phyloP scores from a whole-genome alignment of 768 basidiomycete species.

The Rhizopogon vinicolor region DNA sequence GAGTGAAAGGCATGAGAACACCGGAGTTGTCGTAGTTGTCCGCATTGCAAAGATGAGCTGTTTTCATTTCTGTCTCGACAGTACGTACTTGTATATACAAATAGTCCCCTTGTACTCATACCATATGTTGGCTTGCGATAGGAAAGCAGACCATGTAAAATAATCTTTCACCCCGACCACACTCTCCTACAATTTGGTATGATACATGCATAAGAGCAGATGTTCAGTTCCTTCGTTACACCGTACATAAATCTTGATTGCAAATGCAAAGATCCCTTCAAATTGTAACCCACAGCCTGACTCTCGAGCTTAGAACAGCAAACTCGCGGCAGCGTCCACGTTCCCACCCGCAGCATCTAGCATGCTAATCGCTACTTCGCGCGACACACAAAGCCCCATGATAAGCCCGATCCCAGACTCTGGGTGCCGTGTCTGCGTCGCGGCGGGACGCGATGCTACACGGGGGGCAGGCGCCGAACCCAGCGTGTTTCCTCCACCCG shows the following conservation, averaged over 20 bases:
- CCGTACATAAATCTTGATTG: not conserved
- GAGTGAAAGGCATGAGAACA: too few species aligned
- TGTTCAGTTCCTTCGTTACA: not conserved
- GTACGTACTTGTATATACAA: too few species aligned
- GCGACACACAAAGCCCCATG: constrained; percentile 71
- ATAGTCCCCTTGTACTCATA: too few species aligned
- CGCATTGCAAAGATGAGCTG: too few species aligned
- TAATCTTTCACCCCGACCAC: too few species aligned
- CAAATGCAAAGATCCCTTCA: not conserved
- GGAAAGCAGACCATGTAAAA: too few species aligned
- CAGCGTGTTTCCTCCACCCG: constrained; percentile 64
- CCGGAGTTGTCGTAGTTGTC: too few species aligned
- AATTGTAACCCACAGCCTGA: too few species aligned
- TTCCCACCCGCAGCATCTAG: constrained; percentile 83
- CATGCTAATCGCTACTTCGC: constrained; percentile 72
- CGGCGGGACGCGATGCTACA: constrained; percentile 15
- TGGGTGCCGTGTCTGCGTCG: constrained; percentile 31
- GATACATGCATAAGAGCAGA: too few species aligned
- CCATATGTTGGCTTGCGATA: too few species aligned
- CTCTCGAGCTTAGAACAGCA: constrained; percentile 55
- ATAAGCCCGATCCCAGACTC: constrained; percentile 63
- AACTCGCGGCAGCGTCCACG: constrained; percentile 81
- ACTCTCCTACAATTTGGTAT: too few species aligned
- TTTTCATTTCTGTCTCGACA: too few species aligned
- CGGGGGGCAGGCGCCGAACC: constrained; percentile 38